A percentile compares a stretch with the other conserved stretches of the same genome.
Conservation (phyloP, 306 rosid species). For the Prunus fruticosa region DNA sequence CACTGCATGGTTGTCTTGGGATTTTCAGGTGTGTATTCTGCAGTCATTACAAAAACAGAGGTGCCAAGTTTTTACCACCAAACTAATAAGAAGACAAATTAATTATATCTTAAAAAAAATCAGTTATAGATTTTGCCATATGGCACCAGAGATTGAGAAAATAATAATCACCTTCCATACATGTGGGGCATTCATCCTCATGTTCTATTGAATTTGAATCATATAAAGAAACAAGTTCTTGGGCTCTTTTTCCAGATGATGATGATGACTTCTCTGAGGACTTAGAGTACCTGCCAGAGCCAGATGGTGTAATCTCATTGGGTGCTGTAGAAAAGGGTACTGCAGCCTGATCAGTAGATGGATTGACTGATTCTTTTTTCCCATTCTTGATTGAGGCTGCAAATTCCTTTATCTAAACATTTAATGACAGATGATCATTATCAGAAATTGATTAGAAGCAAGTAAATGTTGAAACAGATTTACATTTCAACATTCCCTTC, state of each 20-base stretch:
- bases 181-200: conserved; percentile 37
- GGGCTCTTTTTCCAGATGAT: neutral
- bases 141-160: neutral
- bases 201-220: neutral
- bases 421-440: neutral
- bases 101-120: neutral
- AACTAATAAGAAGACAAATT: neutral
- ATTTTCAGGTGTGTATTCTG: conserved; percentile 41
- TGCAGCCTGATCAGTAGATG: neutral
- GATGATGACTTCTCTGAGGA: neutral
- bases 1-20: conserved; percentile 36
- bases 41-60: neutral
- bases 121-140: neutral
- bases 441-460: neutral
- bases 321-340: too few relatives aligned
- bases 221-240: neutral
- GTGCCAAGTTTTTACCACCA: too few relatives aligned
- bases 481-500: too few relatives aligned
- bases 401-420: neutral
- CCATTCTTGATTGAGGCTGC: neutral
- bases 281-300: neutral
- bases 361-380: neutral
- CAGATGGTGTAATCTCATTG: neutral
- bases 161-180: conserved; percentile 21
- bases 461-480: too few relatives aligned